These are phyloP conservation scores for Ilyonectria destructans DNA, from an alignment of 2,329 filamentous ascomycete genomes.

Conservation along the genomic window DNA sequence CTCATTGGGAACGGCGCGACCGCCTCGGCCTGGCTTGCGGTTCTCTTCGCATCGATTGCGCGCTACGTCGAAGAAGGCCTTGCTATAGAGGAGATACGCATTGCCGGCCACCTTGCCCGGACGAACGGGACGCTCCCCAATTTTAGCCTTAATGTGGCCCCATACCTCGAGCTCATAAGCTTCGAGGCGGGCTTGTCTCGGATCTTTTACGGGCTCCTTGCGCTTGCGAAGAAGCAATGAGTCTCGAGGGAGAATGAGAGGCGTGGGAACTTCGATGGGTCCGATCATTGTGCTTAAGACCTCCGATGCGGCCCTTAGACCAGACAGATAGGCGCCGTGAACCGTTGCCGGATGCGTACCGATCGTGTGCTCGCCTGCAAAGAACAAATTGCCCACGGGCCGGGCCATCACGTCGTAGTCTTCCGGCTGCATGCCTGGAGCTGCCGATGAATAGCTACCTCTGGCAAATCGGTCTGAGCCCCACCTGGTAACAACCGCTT, in stretches of 20 bases:
- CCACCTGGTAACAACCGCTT: conserved; percentile 95
- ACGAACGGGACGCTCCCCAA: conserved; percentile 83
- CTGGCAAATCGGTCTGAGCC: conserved; percentile 91
- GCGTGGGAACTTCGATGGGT: conserved; percentile 82
- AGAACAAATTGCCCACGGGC: conserved; percentile 89
- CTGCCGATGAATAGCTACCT: conserved; percentile 96
- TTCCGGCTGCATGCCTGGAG: conserved; percentile 83
- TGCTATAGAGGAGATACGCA: conserved; percentile 92
- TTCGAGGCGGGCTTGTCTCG: conserved; percentile 68
- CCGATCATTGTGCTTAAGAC: conserved; percentile 87
- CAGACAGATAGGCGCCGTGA: conserved; percentile 95
- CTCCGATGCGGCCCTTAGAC: conserved; percentile 90
- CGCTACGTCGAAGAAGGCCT: conserved; percentile 78
- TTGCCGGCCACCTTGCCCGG: conserved; percentile 85
- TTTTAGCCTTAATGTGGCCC: conserved; percentile 66
- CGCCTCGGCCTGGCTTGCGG: conserved; percentile 74
- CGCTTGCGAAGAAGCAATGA: conserved; percentile 68
- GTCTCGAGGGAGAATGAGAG: conserved; percentile 80
- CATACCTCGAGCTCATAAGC: conserved; percentile 71
- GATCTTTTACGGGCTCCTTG: conserved; percentile 66
- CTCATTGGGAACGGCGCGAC: conserved; percentile 79
- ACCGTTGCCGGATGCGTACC: conserved; percentile 97
- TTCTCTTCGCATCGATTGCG: conserved; percentile 75
- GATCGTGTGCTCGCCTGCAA: conserved; percentile 96
- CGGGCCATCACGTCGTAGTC: conserved; percentile 96